Conservation (phyloP, 108 stramenopile species). For the Parmales sp. region DNA sequence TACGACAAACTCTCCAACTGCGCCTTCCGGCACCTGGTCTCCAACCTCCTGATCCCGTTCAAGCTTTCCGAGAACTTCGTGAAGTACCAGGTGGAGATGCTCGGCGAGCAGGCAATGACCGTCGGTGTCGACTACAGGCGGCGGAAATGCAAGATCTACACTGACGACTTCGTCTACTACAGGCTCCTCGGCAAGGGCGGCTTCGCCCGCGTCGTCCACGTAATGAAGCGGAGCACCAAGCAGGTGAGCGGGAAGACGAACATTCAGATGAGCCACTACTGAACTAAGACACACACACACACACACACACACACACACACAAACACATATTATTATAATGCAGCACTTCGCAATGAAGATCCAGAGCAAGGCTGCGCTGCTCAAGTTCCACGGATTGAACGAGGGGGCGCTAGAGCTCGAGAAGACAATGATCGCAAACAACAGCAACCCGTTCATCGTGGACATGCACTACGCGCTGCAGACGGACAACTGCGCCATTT, state of each 20-base stretch:
- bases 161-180: constrained; percentile 27
- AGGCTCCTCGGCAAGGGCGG: constrained; percentile 28
- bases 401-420: constrained; percentile 35
- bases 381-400: constrained; percentile 26
- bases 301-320: too few species aligned
- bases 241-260: too few species aligned
- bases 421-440: constrained; percentile 36
- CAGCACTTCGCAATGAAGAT: constrained; percentile 51
- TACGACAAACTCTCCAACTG: constrained; percentile 19
- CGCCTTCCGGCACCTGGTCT: constrained; percentile 21
- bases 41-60: constrained; percentile 19
- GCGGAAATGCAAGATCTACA: constrained; percentile 11
- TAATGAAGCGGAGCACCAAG: constrained; percentile 35
- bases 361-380: constrained; percentile 35
- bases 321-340: too few species aligned
- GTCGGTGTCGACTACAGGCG: neutral
- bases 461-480: constrained; percentile 46
- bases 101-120: constrained; percentile 1
- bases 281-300: too few species aligned
- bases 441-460: constrained; percentile 41
- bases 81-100: constrained; percentile 10
- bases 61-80: constrained; percentile 24
- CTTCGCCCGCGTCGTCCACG: constrained; percentile 34
- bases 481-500: constrained; percentile 32
- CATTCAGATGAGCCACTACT: too few species aligned